Conservation (phyloP, 805 yeast species). For the Kodamaea hsintzibuensis region DNA sequence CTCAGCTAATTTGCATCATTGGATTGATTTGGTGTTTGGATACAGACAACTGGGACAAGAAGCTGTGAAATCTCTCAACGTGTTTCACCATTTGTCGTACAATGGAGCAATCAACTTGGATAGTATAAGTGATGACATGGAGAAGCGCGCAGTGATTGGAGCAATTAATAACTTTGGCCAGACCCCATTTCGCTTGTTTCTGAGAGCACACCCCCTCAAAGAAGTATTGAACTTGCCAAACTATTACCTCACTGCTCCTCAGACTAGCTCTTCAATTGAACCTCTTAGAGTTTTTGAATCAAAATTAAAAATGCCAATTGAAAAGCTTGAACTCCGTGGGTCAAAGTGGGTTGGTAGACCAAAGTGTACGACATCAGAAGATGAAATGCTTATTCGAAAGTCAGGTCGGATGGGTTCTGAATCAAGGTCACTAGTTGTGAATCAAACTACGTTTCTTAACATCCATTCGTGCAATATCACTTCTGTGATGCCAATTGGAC, state of each 20-base stretch:
- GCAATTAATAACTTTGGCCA: conserved; percentile 92
- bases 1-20: conserved; percentile 68
- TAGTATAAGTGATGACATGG: conserved; percentile 68
- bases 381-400: conserved; percentile 37
- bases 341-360: conserved; percentile 56
- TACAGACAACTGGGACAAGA: conserved; percentile 71
- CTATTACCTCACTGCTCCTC: conserved; percentile 31
- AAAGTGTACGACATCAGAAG: conserved; percentile 35
- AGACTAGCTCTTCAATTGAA: conserved; percentile 1
- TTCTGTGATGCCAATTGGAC: conserved; percentile 41
- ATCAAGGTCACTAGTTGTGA: conserved; percentile 39
- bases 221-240: conserved; percentile 40
- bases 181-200: conserved; percentile 75
- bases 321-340: conserved; percentile 43
- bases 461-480: conserved; percentile 43
- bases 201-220: conserved; percentile 61
- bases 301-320: conserved; percentile 40
- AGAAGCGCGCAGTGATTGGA: conserved; percentile 74
- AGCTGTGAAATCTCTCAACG: conserved; percentile 68
- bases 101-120: conserved; percentile 83
- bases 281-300: conserved; percentile 48
- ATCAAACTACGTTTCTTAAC: conserved; percentile 44
- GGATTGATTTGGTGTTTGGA: conserved; percentile 89
- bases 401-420: conserved; percentile 14
- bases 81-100: conserved; percentile 81